These are phyloP conservation scores for Periconia digitata DNA, from an alignment of 2,329 filamentous ascomycete genomes.

Conservation along the genomic window DNA sequence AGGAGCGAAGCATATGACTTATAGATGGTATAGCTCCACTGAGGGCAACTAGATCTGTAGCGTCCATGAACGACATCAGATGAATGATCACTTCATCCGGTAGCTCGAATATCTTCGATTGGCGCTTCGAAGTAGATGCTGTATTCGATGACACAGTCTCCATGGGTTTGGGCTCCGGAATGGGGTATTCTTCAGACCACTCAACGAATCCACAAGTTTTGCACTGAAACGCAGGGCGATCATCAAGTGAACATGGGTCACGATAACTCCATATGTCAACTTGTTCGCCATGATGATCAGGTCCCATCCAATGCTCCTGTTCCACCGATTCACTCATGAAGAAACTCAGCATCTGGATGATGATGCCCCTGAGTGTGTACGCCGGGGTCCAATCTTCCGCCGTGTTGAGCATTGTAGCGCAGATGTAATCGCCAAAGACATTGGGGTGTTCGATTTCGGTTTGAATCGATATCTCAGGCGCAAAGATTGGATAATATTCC, in stretches of 20 bases:
- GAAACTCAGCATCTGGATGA: conserved; percentile 57
- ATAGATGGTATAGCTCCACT: conserved; percentile 43
- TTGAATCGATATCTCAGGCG: conserved; percentile 48
- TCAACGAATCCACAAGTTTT: conserved; percentile 3
- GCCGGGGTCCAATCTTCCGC: conserved; percentile 51
- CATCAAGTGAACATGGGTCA: background rate
- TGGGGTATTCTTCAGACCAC: background rate
- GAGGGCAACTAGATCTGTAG: conserved; percentile 41
- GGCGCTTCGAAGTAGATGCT: background rate
- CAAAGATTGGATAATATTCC: conserved; percentile 41
- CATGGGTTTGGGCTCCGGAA: background rate
- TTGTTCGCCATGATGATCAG: conserved; percentile 21
- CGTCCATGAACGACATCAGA: conserved; percentile 22
- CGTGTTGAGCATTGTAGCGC: conserved; percentile 50
- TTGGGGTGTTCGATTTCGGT: conserved; percentile 50
- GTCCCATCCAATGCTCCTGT: conserved; percentile 30
- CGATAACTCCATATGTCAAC: background rate
- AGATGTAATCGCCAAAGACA: conserved; percentile 49
- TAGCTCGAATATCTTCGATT: conserved; percentile 30
- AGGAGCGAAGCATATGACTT: conserved; percentile 37
- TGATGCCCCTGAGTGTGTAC: conserved; percentile 54
- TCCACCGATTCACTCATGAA: conserved; percentile 53
- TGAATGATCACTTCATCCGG: conserved; percentile 48
- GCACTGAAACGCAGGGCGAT: conserved; percentile 1
- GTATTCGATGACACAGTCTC: background rate